Conservation (phyloP, 768 basidiomycete species). For the Calvatia gigantea region DNA sequence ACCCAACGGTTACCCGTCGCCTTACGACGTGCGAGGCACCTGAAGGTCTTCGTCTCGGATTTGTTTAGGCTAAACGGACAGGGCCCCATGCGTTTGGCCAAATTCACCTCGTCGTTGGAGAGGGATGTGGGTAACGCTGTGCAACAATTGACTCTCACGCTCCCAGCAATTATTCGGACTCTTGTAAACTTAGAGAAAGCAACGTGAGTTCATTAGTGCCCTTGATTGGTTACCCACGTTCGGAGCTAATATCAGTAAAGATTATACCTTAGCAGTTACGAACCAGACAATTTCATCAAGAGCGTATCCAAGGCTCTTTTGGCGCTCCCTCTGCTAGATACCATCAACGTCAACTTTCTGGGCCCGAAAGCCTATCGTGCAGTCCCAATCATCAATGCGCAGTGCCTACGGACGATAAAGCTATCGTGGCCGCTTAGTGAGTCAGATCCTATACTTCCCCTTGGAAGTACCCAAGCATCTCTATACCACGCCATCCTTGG, state of each 20-base stretch:
- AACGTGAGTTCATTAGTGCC: not conserved
- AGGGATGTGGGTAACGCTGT: not conserved
- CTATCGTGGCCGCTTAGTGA: constrained; percentile 4
- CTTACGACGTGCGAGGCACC: not conserved
- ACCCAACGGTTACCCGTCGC: not conserved
- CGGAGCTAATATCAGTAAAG: not conserved
- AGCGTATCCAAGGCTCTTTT: constrained; percentile 1
- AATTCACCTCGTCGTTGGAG: not conserved
- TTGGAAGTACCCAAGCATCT: not conserved
- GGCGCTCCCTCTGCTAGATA: not conserved
- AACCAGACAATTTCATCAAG: not conserved
- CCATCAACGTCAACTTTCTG: not conserved
- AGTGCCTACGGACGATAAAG: not conserved
- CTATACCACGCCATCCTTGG: not conserved
- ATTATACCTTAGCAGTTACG: not conserved
- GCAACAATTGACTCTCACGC: not conserved
- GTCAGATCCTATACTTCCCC: not conserved
- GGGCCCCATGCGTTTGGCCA: not conserved
- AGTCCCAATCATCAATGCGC: not conserved
- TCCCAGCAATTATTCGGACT: constrained; percentile 2
- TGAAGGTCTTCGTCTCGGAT: constrained; percentile 6
- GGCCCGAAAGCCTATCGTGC: not conserved
- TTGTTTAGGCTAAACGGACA: not conserved
- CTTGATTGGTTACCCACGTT: too few relatives aligned
- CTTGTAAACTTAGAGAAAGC: constrained; percentile 2